Base-by-base conservation (phyloP, 371 early-diverging fungal genomes). In the Umbelopsis sp. region DNA sequence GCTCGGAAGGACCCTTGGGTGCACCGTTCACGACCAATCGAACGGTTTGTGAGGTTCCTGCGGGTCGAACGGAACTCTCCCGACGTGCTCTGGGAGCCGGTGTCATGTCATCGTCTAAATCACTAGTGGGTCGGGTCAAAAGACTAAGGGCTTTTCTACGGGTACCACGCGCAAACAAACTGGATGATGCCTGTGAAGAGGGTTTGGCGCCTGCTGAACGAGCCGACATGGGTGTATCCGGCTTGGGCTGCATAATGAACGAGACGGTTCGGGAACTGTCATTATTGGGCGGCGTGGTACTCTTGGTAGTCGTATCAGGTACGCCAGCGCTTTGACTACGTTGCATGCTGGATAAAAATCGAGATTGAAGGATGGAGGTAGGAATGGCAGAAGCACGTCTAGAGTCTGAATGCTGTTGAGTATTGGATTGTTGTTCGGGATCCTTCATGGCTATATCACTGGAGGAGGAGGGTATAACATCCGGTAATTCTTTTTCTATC, bases 311-410 rank as follows among this genome's bases (percentile, higher is more conserved):
- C 1, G 29, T 29, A 29, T 1, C 1, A 37, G 35, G 16, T 10
- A 35, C 57, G 18, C 57, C 57, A 35, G 57, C 57, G n/a, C 57
- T 57, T 35, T 57, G 57, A 29, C 57, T 57, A 8, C 57, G 57
- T 57, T 57, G 57, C 24, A 79, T 71, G 63, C 83, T 82, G 0
- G 80, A 80, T 10, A 80, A 65, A 63, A 82, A 82, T 45, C 80
- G 80, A 41, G 77, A 73, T 62, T 82, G 83, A 16, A 82, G 63
- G 52, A 82, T 82, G 8, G 83, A 82, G 1, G 57, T 35, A 18
- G 57, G 57, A 1, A 57, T 35, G 32, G 18, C 57, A 10, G 57
- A 57, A 1, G 57, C 32, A 18, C 57, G 12, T 57, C 57, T 29
- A 7, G 57, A 57, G 18, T 57, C 35, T 14, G 35, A 29, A 35